These are phyloP conservation scores for Epicoccum nigrum DNA, from an alignment of 2,329 filamentous ascomycete species.

Conservation along the genomic window DNA sequence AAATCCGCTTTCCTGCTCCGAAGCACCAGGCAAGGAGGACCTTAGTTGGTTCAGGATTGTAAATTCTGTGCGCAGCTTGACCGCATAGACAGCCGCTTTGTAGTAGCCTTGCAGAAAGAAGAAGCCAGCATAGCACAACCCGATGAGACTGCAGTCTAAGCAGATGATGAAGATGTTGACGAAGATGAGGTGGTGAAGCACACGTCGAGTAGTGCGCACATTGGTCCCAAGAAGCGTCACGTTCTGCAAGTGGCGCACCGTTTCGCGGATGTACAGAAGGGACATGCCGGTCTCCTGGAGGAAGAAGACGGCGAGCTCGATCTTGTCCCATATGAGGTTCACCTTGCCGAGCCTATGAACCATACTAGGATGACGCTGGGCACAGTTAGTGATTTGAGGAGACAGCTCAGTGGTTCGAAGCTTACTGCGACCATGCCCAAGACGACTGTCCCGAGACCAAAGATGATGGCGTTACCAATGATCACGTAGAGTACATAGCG, in stretches of 20 bases:
- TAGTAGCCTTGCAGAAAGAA: conserved; percentile 50
- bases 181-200: conserved; percentile 44
- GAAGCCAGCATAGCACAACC: conserved; percentile 45
- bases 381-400: conserved; percentile 8
- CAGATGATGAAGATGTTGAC: conserved; percentile 50
- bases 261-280: conserved; percentile 59
- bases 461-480: conserved; percentile 57
- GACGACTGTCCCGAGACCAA: conserved; percentile 60
- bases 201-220: conserved; percentile 17
- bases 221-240: conserved; percentile 23
- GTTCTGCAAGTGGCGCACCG: conserved; percentile 50
- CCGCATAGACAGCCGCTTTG: conserved; percentile 50
- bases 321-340: conserved; percentile 44
- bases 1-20: conserved; percentile 9
- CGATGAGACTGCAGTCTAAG: conserved; percentile 49
- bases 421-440: conserved; percentile 58
- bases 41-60: conserved; percentile 54
- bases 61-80: conserved; percentile 60
- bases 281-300: conserved; percentile 46
- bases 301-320: conserved; percentile 51
- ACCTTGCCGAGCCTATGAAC: conserved; percentile 10
- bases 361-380: conserved; percentile 23
- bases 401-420: background rate
- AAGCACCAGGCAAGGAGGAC: conserved; percentile 17
- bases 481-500: conserved; percentile 61